A percentile compares a stretch with the other conserved stretches of the same genome.
Conservation (phyloP, 495 filamentous ascomycete genomes). For the Durotheca rogersii region DNA sequence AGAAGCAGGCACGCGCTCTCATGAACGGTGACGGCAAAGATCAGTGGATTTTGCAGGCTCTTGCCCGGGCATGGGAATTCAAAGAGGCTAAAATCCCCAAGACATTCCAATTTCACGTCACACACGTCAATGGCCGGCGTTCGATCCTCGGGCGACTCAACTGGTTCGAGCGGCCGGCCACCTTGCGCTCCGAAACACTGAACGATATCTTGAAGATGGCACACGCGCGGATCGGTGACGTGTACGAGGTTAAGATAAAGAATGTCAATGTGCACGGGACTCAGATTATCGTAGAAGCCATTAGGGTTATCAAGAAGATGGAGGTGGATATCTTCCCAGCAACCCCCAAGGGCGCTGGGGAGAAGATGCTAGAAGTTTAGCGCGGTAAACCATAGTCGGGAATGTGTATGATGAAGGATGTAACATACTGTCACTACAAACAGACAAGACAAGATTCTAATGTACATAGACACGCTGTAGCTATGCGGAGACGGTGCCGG, state of each 20-base stretch:
- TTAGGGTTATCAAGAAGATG: slow-evolving; percentile 44
- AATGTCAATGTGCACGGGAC: slow-evolving; percentile 55
- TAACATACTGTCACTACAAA: too few relatives aligned
- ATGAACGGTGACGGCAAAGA: slow-evolving; percentile 35
- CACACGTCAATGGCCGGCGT: slow-evolving; percentile 14
- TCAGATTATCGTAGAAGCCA: slow-evolving; percentile 54
- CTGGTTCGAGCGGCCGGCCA: slow-evolving; percentile 43
- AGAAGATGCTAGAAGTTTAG: too few relatives aligned
- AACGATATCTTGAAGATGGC: slow-evolving; percentile 33
- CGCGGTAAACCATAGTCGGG: too few relatives aligned
- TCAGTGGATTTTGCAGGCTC: slow-evolving; percentile 65
- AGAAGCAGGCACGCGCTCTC: slow-evolving; percentile 41
- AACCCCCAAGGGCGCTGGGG: background rate
- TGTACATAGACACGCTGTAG: too few relatives aligned
- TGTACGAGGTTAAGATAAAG: slow-evolving; percentile 60
- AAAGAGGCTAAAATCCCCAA: slow-evolving; percentile 61
- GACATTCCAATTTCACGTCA: slow-evolving; percentile 58
- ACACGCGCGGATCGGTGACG: slow-evolving; percentile 49
- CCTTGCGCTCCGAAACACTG: slow-evolving; percentile 36
- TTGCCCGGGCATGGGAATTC: slow-evolving; percentile 76
- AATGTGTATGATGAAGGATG: too few relatives aligned
- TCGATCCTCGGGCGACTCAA: slow-evolving; percentile 35
- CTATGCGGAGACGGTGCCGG: too few relatives aligned
- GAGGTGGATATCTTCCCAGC: background rate
- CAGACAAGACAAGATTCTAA: too few relatives aligned